Evolutionary conservation across 2,329 filamentous ascomycete species (phyloP).

Genomic region (Pseudofabraea citricarpa): DNA sequence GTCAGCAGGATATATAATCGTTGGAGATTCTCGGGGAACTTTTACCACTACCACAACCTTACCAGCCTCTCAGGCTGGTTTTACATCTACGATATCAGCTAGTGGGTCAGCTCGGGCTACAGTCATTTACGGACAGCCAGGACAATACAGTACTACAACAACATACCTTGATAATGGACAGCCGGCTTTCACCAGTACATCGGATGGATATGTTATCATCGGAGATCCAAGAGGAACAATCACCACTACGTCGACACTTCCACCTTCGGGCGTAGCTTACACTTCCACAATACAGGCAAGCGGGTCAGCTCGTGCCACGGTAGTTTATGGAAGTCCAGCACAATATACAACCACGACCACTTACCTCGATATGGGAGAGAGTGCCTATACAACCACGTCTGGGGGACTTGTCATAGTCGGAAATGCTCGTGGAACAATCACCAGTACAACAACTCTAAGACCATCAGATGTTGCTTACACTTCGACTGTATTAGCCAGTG

Average conservation of each 20-base stretch:
- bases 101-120: not conserved
- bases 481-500: not conserved
- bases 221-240: not conserved
- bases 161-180: too few species aligned
- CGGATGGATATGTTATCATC: not conserved
- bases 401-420: too few species aligned
- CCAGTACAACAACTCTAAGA: too few species aligned
- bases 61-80: not conserved
- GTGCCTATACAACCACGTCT: too few species aligned
- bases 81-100: not conserved
- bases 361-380: too few species aligned
- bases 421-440: too few species aligned
- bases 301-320: not conserved
- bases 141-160: too few species aligned
- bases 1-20: not conserved
- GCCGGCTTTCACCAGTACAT: not conserved
- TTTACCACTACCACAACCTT: not conserved
- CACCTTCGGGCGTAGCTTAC: not conserved
- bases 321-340: not conserved
- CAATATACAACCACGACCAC: too few species aligned
- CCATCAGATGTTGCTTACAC: too few species aligned
- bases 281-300: not conserved
- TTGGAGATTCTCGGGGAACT: not conserved
- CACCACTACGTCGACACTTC: not conserved
- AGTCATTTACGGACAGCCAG: not conserved